phyloP scores from a whole-genome alignment of 2,329 filamentous ascomycete species.

The Fonsecaea multimorphosa region DNA sequence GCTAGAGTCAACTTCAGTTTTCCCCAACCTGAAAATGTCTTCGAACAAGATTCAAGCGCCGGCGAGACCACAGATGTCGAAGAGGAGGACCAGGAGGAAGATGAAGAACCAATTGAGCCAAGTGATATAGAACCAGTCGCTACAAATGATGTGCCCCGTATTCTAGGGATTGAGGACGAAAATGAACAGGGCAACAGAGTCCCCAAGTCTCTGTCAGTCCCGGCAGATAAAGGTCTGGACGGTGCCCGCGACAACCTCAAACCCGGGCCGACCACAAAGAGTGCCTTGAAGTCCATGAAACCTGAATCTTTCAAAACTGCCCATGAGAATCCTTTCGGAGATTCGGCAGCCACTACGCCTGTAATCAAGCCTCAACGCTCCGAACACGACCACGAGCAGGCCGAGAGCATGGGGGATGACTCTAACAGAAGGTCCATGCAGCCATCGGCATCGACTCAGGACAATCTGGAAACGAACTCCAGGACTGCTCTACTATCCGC shows the following conservation, averaged over 20 bases:
- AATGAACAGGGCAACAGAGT: slow-evolving; percentile 7
- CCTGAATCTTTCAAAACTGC: slow-evolving; percentile 27
- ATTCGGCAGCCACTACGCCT: slow-evolving; percentile 17
- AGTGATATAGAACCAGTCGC: slow-evolving; percentile 36
- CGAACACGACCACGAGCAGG: slow-evolving; percentile 18
- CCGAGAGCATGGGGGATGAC: slow-evolving; percentile 8
- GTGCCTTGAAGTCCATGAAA: slow-evolving; percentile 15
- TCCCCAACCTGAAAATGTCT: slow-evolving; percentile 45
- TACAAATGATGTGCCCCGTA: slow-evolving; percentile 29
- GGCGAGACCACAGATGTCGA: slow-evolving; percentile 25
- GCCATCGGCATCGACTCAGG: slow-evolving; percentile 22
- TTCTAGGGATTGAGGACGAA: slow-evolving; percentile 22
- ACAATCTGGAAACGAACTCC: slow-evolving; percentile 33
- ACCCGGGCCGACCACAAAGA: slow-evolving; percentile 1
- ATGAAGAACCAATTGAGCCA: slow-evolving; percentile 23
- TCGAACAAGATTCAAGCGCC: slow-evolving; percentile 35
- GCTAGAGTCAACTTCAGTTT: slow-evolving; percentile 43
- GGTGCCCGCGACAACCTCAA: slow-evolving; percentile 10
- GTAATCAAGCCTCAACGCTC: slow-evolving; percentile 12
- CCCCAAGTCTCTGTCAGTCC: slow-evolving; percentile 25
- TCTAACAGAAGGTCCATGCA: slow-evolving; percentile 17
- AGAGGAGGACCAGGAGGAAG: slow-evolving; percentile 20
- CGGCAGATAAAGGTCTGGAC: slow-evolving; percentile 25
- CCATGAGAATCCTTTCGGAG: slow-evolving; percentile 16
- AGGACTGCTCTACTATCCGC: slow-evolving; percentile 29